Evolutionary conservation across 768 basidiomycete genomes (phyloP), one percentile per base, ranked within the genome.

Genomic region (Pholiota molesta): DNA sequence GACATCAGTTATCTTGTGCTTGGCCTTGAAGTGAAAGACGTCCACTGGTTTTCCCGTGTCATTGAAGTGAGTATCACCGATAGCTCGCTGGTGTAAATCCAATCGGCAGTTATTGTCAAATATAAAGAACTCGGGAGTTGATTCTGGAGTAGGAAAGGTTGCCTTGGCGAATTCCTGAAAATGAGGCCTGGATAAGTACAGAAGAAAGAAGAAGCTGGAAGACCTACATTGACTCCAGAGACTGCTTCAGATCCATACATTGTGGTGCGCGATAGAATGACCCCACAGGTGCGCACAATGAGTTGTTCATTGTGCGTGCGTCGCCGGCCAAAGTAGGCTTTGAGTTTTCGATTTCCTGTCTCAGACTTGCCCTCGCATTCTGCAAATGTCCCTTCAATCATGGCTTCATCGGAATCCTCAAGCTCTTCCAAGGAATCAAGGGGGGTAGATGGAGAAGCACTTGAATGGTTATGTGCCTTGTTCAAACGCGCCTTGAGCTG

Each of bases 281-380:
- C 55, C 9, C 66, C 68, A 63, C 66, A 68, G 23, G 59, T 56
- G 28, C 61, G 42, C 1, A 69, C 65, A 29, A 71, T 26, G 2
- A 62, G 31, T 53, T 71, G 68, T 59, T 69, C 66, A 57, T 69
- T 71, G 37, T 71, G 69, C 10, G 68, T 71, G 14, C 65, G 56
- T 31, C 64, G 53, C 2, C 62, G 59, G 13, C 56, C 52, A 61
- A 69, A 69, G 4, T 54, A 28, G 3, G 62, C 62, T 31, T 60
- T 63, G 16, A 54, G 31, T 10, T 29, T 49, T 28, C 53, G 40
- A 44, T 68, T 68, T 0, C 68, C 68, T 23, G 55, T 28, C 8
- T 56, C 55, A 0, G 61, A 33, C 35, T 67, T 67, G 11, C 26
- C 55, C 28, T 21, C 35, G 31, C 61, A 62, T 33, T 19, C 17